A percentile compares a stretch with the other conserved stretches of the same genome.
Conservation (phyloP, 1,284 basidiomycete genomes). For the Waitea zeae region DNA sequence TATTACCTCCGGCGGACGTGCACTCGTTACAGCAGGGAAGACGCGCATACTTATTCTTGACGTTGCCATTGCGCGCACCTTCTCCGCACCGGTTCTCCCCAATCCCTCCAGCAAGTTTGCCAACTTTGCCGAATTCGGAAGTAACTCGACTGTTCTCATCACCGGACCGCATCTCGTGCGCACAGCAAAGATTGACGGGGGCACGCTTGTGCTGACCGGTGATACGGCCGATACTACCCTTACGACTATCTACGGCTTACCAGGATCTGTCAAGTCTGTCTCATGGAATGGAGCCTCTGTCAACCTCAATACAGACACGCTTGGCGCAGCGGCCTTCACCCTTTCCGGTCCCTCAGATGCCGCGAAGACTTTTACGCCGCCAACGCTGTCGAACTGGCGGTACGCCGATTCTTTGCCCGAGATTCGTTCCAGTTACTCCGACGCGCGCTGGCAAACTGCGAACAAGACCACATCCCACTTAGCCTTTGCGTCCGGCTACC, state of each 20-base stretch:
- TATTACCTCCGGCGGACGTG: no score
- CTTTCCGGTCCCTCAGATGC: slow-evolving; percentile 11
- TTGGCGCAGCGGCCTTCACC: not conserved
- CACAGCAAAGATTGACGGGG: slow-evolving; percentile 16
- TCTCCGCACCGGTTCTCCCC: no score
- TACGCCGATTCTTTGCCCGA: slow-evolving; percentile 24
- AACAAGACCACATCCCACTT: slow-evolving; percentile 32
- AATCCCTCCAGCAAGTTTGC: no score
- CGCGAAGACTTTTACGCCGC: no score
- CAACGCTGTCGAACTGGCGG: no score
- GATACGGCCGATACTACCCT: slow-evolving; percentile 24
- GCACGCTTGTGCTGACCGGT: slow-evolving; percentile 18
- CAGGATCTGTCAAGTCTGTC: slow-evolving; percentile 13
- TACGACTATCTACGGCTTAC: slow-evolving; percentile 20
- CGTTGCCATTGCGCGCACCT: no score
- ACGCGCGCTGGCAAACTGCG: slow-evolving; percentile 21
- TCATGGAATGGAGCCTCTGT: slow-evolving; percentile 25
- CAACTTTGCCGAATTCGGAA: no score
- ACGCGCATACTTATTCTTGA: no score
- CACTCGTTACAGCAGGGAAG: no score
- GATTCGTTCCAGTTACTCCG: slow-evolving; percentile 17
- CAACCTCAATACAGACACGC: slow-evolving; percentile 7
- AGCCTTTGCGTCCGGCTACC: no score
- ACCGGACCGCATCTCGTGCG: slow-evolving; percentile 29
- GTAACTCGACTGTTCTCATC: no score